Evolutionary conservation across 108 stramenopile species (phyloP).

Genomic region (Conticribra weissflogii): DNA sequence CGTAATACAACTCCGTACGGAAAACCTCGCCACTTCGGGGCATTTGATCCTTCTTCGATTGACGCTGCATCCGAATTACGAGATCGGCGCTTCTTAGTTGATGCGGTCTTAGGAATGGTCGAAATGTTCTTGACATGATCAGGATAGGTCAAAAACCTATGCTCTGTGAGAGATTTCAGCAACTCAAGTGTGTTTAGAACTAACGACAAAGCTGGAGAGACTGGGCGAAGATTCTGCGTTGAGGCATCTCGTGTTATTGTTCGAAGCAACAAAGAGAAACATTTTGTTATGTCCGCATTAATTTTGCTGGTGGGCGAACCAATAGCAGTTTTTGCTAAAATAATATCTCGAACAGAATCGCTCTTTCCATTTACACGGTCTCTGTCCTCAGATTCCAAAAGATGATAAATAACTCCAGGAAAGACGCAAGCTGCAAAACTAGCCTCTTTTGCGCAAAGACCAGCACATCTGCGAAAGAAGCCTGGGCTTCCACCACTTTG

Average conservation of each 20-base stretch:
- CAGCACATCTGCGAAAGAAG: constrained; percentile 63
- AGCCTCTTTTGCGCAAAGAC: constrained; percentile 59
- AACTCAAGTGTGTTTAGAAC: constrained; percentile 62
- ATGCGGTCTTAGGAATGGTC: constrained; percentile 2
- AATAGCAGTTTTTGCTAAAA: constrained; percentile 44
- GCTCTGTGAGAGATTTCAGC: constrained; percentile 50
- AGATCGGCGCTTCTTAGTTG: constrained; percentile 25
- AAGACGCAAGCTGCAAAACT: constrained; percentile 66
- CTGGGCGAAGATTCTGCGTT: background rate
- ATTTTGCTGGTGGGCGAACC: constrained; percentile 42
- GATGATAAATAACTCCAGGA: constrained; percentile 59
- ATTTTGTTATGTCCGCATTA: constrained; percentile 41
- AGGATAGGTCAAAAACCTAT: constrained; percentile 48
- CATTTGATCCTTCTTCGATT: no score
- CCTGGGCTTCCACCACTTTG: constrained; percentile 18
- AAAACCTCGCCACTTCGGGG: constrained; percentile 65
- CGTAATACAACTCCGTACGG: constrained; percentile 70
- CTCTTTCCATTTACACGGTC: constrained; percentile 4
- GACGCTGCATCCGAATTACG: constrained; percentile 12
- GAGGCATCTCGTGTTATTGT: background rate
- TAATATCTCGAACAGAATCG: constrained; percentile 25
- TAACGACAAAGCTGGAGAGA: constrained; percentile 42
- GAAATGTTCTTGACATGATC: constrained; percentile 22
- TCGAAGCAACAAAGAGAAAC: constrained; percentile 41
- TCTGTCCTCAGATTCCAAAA: constrained; percentile 43